These are phyloP conservation scores for Arachnomyces sp. DNA, from an alignment of 2,329 filamentous ascomycete species.

Conservation along the genomic window DNA sequence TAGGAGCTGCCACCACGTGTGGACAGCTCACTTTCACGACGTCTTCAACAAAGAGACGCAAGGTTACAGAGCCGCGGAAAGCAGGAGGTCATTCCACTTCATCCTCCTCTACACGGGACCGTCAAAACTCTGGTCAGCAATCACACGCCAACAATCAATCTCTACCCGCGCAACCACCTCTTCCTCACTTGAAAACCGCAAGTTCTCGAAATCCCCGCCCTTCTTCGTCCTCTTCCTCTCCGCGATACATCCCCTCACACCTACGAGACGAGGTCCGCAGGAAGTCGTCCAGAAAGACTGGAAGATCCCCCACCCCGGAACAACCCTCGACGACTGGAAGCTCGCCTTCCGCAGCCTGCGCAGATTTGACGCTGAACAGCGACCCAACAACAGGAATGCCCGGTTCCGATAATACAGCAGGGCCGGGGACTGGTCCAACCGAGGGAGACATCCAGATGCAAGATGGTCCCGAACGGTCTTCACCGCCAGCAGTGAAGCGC, in stretches of 20 bases:
- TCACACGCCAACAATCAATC: conserved; percentile 4
- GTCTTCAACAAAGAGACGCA: conserved; percentile 44
- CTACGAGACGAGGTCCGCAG: conserved; percentile 45
- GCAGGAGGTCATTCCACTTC: conserved; percentile 27
- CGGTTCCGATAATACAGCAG: conserved; percentile 27
- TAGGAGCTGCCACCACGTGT: conserved; percentile 36
- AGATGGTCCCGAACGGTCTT: conserved; percentile 36
- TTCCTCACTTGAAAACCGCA: conserved; percentile 3
- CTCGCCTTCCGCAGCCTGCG: conserved; percentile 48
- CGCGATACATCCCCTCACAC: conserved; percentile 49
- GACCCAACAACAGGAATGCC: conserved; percentile 39
- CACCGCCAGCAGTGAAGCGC: conserved; percentile 48
- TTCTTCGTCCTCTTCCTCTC: conserved; percentile 9
- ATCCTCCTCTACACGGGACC: conserved; percentile 18
- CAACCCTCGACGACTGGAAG: conserved; percentile 30
- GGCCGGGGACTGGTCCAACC: conserved; percentile 17
- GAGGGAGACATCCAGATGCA: conserved; percentile 21
- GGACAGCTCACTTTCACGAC: conserved; percentile 42
- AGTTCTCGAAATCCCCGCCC: background rate
- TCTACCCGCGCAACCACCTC: conserved; percentile 3
- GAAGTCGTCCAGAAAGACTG: conserved; percentile 21
- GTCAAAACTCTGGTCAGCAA: no score
- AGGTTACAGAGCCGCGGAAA: conserved; percentile 38
- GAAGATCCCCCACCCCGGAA: conserved; percentile 29
- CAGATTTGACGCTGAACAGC: conserved; percentile 43